phyloP scores from a whole-genome alignment of 2,329 filamentous ascomycete genomes.

The Coniella vitis region DNA sequence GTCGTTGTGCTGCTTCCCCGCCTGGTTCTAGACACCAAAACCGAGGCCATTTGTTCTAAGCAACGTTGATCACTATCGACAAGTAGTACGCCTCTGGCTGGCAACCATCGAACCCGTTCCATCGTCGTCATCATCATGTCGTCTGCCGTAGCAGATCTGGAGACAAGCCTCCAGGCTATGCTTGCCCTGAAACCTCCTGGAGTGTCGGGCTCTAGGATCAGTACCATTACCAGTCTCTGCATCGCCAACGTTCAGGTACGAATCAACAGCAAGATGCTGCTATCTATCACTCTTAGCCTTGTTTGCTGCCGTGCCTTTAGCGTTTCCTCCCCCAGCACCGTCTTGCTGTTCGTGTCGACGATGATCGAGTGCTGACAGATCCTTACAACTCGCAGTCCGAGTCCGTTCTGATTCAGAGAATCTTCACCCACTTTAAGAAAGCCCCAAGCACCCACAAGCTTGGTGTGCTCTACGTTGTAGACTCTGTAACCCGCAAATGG shows the following conservation, averaged over 20 bases:
- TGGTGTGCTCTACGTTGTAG: conserved; percentile 99
- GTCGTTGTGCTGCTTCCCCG: conserved; percentile 4
- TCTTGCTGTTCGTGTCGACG: too few species aligned
- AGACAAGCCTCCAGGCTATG: conserved; percentile 85
- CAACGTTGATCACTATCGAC: not conserved
- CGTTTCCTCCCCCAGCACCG: not conserved
- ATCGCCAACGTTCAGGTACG: conserved; percentile 86
- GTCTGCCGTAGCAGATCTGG: conserved; percentile 84
- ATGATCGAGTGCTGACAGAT: too few species aligned
- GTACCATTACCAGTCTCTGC: conserved; percentile 78
- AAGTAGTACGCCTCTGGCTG: conserved; percentile 3
- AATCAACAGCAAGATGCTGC: not conserved
- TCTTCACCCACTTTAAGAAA: conserved; percentile 96
- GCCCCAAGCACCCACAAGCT: conserved; percentile 92
- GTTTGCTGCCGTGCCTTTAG: conserved; percentile 4
- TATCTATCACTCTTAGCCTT: not conserved
- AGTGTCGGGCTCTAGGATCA: conserved; percentile 88
- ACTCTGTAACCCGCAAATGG: conserved; percentile 99
- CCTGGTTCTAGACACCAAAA: conserved; percentile 1
- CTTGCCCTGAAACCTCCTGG: conserved; percentile 86
- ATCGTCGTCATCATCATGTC: conserved; percentile 48
- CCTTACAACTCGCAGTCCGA: conserved; percentile 60
- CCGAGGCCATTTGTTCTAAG: not conserved
- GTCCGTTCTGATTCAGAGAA: conserved; percentile 88
- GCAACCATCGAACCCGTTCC: conserved; percentile 14